A percentile compares a stretch with the other conserved stretches of the same genome.
phyloP scores from a whole-genome alignment of 2,329 filamentous ascomycete species.

The Colletotrichum falcatum region DNA sequence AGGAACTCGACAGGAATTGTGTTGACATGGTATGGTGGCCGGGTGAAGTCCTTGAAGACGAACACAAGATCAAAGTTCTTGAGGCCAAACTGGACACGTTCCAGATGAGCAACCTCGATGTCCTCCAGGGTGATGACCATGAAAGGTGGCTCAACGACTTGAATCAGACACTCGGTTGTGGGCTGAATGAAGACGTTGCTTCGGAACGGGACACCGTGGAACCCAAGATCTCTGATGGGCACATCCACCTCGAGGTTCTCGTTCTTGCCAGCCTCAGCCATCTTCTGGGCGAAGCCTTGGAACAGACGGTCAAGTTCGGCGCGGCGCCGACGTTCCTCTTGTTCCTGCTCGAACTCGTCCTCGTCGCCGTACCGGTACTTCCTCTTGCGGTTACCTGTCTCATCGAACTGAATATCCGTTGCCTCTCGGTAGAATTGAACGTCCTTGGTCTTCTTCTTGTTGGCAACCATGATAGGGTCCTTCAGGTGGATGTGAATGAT shows the following conservation, averaged over 20 bases:
- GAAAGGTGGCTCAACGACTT: conserved; percentile 96
- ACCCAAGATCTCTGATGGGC: conserved; percentile 94
- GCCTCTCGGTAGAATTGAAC: conserved; percentile 98
- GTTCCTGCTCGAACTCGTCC: conserved; percentile 98
- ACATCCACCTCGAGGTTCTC: conserved; percentile 95
- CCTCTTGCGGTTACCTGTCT: conserved; percentile 96
- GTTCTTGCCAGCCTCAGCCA: conserved; percentile 92
- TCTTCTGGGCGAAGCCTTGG: conserved; percentile 96
- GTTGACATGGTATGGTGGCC: conserved; percentile 94
- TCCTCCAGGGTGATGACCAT: conserved; percentile 95
- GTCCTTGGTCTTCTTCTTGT: conserved; percentile 98
- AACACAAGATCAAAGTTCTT: conserved; percentile 99
- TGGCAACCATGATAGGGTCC: conserved; percentile 97
- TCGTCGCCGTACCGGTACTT: conserved; percentile 98
- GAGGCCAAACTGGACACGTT: conserved; percentile 94
- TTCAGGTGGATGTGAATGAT: conserved; percentile 98
- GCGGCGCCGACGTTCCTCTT: conserved; percentile 91
- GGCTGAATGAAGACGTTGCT: conserved; percentile 97
- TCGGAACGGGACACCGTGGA: conserved; percentile 95
- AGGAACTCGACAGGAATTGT: conserved; percentile 96
- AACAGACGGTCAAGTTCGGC: conserved; percentile 96
- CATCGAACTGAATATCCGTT: conserved; percentile 98
- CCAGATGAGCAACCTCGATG: conserved; percentile 94
- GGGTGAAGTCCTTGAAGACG: conserved; percentile 96
- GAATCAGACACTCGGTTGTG: conserved; percentile 95